These are phyloP conservation scores for Boletus edulis DNA, from an alignment of 768 basidiomycete species.

Conservation along the genomic window DNA sequence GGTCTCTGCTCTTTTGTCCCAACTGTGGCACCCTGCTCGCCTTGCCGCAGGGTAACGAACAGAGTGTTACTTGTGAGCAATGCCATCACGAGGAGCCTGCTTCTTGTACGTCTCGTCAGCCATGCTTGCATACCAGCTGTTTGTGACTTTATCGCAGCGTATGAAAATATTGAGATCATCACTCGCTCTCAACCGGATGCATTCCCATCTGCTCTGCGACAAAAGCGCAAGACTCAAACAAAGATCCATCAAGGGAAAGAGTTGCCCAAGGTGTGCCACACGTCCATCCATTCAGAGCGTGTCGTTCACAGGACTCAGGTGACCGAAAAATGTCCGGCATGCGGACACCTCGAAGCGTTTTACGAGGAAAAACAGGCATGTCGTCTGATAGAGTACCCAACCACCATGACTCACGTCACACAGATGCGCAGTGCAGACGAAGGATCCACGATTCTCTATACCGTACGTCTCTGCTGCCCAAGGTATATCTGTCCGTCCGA, in stretches of 20 bases:
- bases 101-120: constrained; percentile 60
- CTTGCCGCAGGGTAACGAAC: constrained; percentile 72
- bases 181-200: constrained; percentile 93
- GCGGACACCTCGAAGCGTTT: constrained; percentile 81
- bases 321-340: constrained; percentile 85
- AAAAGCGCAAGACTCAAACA: constrained; percentile 88
- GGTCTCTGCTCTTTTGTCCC: constrained; percentile 93
- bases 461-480: constrained; percentile 51
- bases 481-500: constrained; percentile 2
- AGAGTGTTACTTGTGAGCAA: constrained; percentile 80
- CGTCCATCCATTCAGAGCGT: not conserved
- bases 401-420: not conserved
- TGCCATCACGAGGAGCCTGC: constrained; percentile 87
- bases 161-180: constrained; percentile 86
- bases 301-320: constrained; percentile 46
- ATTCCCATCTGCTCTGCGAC: constrained; percentile 84
- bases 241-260: constrained; percentile 72
- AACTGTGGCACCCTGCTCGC: constrained; percentile 88
- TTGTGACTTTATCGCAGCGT: constrained; percentile 50
- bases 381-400: not conserved
- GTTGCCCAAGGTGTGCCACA: constrained; percentile 59
- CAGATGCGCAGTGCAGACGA: constrained; percentile 91
- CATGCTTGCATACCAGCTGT: not conserved
- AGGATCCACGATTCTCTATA: constrained; percentile 92
- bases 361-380: constrained; percentile 86